These are phyloP conservation scores for Monosporozyma unispora DNA, from an alignment of 805 yeast species.

Conservation along the genomic window DNA sequence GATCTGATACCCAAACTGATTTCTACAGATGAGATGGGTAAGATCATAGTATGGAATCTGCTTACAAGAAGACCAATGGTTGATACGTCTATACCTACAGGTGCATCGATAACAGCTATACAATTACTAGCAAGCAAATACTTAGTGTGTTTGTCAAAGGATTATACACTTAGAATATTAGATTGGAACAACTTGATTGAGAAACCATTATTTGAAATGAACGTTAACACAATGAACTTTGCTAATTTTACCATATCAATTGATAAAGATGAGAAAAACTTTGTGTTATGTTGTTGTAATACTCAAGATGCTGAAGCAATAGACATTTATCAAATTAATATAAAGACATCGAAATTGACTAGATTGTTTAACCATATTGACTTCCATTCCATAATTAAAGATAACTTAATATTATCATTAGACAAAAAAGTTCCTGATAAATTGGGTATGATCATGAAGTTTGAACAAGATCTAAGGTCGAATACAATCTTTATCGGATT, in stretches of 20 bases:
- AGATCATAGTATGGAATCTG: conserved; percentile 22
- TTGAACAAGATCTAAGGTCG: conserved; percentile 5
- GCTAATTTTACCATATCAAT: conserved; percentile 19
- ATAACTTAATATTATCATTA: not conserved
- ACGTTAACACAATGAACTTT: conserved; percentile 28
- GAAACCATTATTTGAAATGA: conserved; percentile 16
- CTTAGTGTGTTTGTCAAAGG: conserved; percentile 18
- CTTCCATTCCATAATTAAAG: conserved; percentile 11
- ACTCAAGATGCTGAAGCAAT: conserved; percentile 24
- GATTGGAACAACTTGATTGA: not conserved
- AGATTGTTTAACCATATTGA: conserved; percentile 16
- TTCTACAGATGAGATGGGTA: conserved; percentile 25
- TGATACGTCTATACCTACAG: conserved; percentile 4
- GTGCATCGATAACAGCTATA: conserved; percentile 14
- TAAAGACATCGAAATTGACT: conserved; percentile 14
- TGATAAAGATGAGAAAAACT: conserved; percentile 1
- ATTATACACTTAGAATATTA: conserved; percentile 20
- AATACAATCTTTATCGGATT: conserved; percentile 18
- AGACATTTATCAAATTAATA: conserved; percentile 18
- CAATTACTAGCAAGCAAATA: conserved; percentile 8
- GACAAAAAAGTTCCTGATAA: conserved; percentile 10
- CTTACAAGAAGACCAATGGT: conserved; percentile 21
- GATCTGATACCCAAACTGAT: conserved; percentile 11
- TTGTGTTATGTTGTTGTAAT: conserved; percentile 23
- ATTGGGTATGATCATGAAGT: conserved; percentile 26